Base-by-base conservation (phyloP, 495 filamentous ascomycete species). In the Halenospora varia region DNA sequence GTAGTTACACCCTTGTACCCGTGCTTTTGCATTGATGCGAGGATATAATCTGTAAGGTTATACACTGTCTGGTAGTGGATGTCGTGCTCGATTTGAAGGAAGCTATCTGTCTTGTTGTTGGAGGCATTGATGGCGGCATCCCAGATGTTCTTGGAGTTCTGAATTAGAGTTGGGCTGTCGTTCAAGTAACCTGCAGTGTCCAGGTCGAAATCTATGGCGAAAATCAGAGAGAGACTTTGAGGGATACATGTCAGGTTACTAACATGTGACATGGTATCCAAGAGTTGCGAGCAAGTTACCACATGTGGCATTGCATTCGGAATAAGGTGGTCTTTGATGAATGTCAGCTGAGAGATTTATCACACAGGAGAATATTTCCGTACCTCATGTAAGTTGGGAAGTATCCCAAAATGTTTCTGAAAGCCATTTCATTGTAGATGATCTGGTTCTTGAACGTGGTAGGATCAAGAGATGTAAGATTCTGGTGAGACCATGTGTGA, bases 401-500 rank as follows among this genome's bases (percentile, higher is more conserved):
- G 60, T 83, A 83, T 11, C 90, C 90, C 6, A 93, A 74, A 55
- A 95, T 85, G 51, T 89, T 89, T 45, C 86, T 84, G 18, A 94
- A 62, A 0, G 89, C 90, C 55, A 87, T 88, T 69, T 94, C 90
- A 56, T 89, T 88, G 77, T 85, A 89, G 48, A 81, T 66, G 68
- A 96, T 85, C 62, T 94, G 86, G 17, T 85, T 77, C 3, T 74
- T 74, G 58, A 87, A 83, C 55, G 86, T 66, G 25, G 64, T 65
- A 51, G 80, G 58, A 50, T 80, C 73, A 67, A 83, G 66, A 65
- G 80, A 77, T 70, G 79, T 77, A 62, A 90, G 71, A 76, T 90
- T 79, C 72, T 85, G 73, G 62, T 96, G 90, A 40, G 86, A 88
- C 89, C 89, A 96, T 1, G 88, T 94, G 62, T 96, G 90, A 62